Conservation (phyloP, 2,329 filamentous ascomycete genomes). For the Claviceps maximensis region DNA sequence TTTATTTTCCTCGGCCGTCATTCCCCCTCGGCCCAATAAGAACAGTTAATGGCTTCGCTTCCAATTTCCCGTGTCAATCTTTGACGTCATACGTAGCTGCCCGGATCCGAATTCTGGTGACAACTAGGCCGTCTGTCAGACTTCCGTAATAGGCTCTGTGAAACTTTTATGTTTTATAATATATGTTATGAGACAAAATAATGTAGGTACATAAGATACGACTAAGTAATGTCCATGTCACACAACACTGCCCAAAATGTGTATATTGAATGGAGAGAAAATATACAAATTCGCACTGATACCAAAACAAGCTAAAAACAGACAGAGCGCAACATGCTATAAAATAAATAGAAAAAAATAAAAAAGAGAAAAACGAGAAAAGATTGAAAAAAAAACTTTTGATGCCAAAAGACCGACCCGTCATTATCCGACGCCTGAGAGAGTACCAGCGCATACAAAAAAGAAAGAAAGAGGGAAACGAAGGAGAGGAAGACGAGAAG, state of each 20-base stretch:
- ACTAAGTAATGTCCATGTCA: neutral
- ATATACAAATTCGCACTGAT: neutral
- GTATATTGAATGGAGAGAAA: neutral
- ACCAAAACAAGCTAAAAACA: neutral
- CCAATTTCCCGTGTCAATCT: no score
- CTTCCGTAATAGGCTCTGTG: no score
- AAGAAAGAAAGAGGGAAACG: neutral
- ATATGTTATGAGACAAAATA: no score
- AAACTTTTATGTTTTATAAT: no score
- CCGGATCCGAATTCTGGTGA: no score
- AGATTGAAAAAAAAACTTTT: constrained; percentile 1
- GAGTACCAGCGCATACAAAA: neutral
- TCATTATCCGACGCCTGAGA: constrained; percentile 1
- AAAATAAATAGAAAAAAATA: neutral
- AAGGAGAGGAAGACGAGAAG: neutral
- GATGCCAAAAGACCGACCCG: neutral
- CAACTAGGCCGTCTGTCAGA: no score
- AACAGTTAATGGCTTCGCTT: no score
- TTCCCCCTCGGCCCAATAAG: no score
- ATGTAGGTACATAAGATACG: no score
- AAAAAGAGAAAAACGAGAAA: neutral
- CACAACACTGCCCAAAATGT: neutral
- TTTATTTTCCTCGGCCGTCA: no score
- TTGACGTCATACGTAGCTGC: constrained; percentile 1
- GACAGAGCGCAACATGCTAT: no score